Evolutionary conservation across 371 early-diverging fungal genomes (phyloP), one percentile per base, ranked within the genome.

Genomic region (Rhizopus sp.): DNA sequence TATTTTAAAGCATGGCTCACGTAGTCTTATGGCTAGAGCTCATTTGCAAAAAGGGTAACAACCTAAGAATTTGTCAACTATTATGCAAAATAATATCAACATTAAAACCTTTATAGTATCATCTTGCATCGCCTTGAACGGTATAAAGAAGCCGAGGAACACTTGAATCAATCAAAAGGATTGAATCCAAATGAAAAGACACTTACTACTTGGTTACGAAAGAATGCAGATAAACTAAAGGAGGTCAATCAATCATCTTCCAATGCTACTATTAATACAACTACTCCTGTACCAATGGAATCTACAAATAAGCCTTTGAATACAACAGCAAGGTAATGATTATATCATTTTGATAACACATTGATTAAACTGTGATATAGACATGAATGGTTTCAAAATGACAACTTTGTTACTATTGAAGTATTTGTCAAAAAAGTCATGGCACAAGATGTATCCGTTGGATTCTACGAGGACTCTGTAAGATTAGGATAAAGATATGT

Each of bases 371-470:
- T 4, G 16, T 6, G 29, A 29, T 12, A 9, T 70, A 90, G 96
- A 68, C 94, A 96, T 64, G 97, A 97, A 71, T 97, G 96, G 96
- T 96, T 93, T 76, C 98, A 98, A 77, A 97, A 88, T 61, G 97
- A 96, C 63, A 71, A 80, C 54, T 86, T 77, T 66, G 89, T 98
- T 41, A 93, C 88, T 7, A 77, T 98, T 39, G 86, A 90, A 58
- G 79, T 98, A 17, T 96, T 95, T 64, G 84, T 92, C 71, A 96
- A 95, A 77, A 89, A 91, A n/a, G 81, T 88, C 40, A 83, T 87
- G 61, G 70, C 81, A 51, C 86, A 86, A 3, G 63, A 75, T n/a
- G 88, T 93, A 2, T 50, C 75, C 23, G 60, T 97, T 51, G 83
- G 84, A 38, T 84, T 95, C 62, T 68, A 75, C 3, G 75, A 77